These are phyloP conservation scores for Eucalyptus shirleyi DNA, from an alignment of 345 rosid genomes.

Conservation along the genomic window DNA sequence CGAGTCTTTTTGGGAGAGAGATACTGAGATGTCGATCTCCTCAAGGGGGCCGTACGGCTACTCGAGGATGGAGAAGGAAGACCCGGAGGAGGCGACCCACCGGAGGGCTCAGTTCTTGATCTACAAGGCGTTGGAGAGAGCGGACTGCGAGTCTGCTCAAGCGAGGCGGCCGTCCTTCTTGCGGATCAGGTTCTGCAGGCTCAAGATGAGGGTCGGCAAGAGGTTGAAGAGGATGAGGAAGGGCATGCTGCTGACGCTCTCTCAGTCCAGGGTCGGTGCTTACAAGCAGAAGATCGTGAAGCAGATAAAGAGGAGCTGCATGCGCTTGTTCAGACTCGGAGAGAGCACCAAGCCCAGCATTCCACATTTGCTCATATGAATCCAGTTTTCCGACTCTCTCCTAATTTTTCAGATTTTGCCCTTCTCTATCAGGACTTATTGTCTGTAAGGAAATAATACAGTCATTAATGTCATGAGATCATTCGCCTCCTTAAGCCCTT, in stretches of 20 bases:
- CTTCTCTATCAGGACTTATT: neutral
- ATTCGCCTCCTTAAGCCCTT: too few species aligned
- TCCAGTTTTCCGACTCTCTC: neutral
- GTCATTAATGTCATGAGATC: neutral
- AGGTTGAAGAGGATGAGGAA: constrained; percentile 50
- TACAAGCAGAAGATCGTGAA: constrained; percentile 7
- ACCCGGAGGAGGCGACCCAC: constrained; percentile 43
- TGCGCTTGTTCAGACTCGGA: constrained; percentile 13
- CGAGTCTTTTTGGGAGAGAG: neutral
- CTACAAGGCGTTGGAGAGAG: constrained; percentile 48
- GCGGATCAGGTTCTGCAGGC: constrained; percentile 31
- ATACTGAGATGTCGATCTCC: constrained; percentile 12
- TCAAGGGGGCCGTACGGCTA: constrained; percentile 20
- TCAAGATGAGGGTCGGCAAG: constrained; percentile 56
- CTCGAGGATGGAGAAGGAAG: constrained; percentile 61
- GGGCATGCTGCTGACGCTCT: constrained; percentile 7
- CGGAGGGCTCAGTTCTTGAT: constrained; percentile 79
- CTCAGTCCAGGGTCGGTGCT: constrained; percentile 6
- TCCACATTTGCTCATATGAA: constrained; percentile 12
- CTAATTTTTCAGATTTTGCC: too few species aligned
- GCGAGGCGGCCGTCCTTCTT: constrained; percentile 10
- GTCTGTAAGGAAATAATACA: neutral
- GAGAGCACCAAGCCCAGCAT: constrained; percentile 11
- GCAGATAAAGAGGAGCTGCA: constrained; percentile 20
- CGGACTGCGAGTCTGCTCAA: constrained; percentile 9